phyloP scores from a whole-genome alignment of 371 early-diverging fungal species.

The Mucor plumbeus region DNA sequence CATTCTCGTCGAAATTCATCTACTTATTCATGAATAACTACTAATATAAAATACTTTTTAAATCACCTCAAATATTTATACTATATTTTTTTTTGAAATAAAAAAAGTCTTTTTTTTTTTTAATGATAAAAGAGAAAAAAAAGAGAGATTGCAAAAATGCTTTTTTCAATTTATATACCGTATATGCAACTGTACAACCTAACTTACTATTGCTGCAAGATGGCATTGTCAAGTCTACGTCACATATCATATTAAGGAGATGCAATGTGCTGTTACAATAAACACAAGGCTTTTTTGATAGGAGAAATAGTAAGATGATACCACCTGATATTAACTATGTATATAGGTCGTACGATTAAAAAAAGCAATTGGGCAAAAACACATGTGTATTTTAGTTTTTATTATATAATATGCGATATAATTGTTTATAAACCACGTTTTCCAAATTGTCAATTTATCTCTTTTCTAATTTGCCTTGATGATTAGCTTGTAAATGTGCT shows the following conservation, averaged over 20 bases:
- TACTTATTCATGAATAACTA: constrained; percentile 32
- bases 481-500: background rate
- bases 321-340: background rate
- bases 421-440: background rate
- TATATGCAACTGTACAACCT: background rate
- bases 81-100: background rate
- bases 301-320: background rate
- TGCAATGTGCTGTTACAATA: background rate
- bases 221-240: constrained; percentile 10
- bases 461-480: constrained; percentile 2
- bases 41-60: constrained; percentile 1
- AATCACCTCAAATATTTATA: background rate
- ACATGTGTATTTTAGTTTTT: background rate
- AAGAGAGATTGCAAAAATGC: constrained; percentile 7
- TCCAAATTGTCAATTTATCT: background rate
- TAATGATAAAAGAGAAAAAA: background rate
- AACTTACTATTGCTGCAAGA: background rate
- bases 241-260: constrained; percentile 4
- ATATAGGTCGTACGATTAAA: background rate
- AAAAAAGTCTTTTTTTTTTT: background rate
- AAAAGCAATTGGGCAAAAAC: background rate
- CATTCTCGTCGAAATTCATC: constrained; percentile 36
- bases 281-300: background rate
- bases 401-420: background rate
- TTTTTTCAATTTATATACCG: background rate